Evolutionary conservation across 192 early-diverging fungal genomes (phyloP).

Genomic region (Linnemannia elongata): DNA sequence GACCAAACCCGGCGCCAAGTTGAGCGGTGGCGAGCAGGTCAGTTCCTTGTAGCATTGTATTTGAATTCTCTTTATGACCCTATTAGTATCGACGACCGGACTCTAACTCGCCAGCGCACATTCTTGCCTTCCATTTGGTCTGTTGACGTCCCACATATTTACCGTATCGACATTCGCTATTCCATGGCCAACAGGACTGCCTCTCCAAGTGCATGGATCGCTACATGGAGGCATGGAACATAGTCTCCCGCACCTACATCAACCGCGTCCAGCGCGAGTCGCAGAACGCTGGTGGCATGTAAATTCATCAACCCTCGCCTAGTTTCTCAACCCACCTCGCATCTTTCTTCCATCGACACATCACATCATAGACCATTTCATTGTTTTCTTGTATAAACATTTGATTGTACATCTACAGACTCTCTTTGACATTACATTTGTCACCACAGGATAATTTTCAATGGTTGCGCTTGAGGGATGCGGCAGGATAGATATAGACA

Average conservation of each 20-base stretch:
- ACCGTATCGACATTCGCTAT: not conserved
- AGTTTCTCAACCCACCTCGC: not conserved
- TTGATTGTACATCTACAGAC: not conserved
- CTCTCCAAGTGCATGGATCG: slow-evolving; percentile 87
- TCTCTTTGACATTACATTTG: no score
- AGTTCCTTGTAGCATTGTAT: slow-evolving; percentile 10
- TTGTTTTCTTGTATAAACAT: slow-evolving; percentile 3
- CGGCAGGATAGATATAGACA: not conserved
- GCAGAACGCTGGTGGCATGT: slow-evolving; percentile 56
- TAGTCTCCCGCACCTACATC: slow-evolving; percentile 82
- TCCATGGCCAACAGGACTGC: slow-evolving; percentile 64
- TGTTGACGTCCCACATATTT: not conserved
- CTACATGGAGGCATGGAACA: slow-evolving; percentile 92
- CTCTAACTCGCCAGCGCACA: not conserved
- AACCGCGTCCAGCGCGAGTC: slow-evolving; percentile 79
- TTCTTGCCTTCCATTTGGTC: not conserved
- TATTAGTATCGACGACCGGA: not conserved
- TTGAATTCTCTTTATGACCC: not conserved
- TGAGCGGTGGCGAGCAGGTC: slow-evolving; percentile 80
- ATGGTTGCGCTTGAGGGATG: not conserved
- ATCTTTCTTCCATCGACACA: not conserved
- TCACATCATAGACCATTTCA: not conserved
- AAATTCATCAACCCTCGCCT: slow-evolving; percentile 2
- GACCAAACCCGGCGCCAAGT: slow-evolving; percentile 75
- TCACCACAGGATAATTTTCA: not conserved